Evolutionary conservation across 805 yeast genomes (phyloP).

Genomic region (Myxozyma mucilagina): DNA sequence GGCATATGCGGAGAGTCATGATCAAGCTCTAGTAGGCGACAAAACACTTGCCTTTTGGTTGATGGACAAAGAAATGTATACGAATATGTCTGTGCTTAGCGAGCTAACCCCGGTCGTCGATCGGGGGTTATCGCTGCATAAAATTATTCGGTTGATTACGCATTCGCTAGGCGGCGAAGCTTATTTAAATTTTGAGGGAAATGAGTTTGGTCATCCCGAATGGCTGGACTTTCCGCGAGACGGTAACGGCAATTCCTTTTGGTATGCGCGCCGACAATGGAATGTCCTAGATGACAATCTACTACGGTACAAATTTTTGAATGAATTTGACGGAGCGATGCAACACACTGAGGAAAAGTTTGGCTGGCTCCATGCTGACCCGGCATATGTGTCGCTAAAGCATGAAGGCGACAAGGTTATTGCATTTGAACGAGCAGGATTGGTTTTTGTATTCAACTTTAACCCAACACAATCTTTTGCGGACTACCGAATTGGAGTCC

Average conservation of each 20-base stretch:
- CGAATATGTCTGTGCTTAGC: slow-evolving; percentile 80
- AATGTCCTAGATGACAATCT: slow-evolving; percentile 78
- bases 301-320: slow-evolving; percentile 74
- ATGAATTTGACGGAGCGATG: slow-evolving; percentile 83
- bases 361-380: slow-evolving; percentile 70
- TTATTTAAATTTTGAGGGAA: slow-evolving; percentile 93
- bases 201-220: slow-evolving; percentile 98
- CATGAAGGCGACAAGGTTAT: slow-evolving; percentile 86
- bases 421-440: slow-evolving; percentile 84
- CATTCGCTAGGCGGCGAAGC: slow-evolving; percentile 97
- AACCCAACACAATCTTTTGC: slow-evolving; percentile 80
- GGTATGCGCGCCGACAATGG: slow-evolving; percentile 94
- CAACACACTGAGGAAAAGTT: slow-evolving; percentile 69
- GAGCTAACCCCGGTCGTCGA: slow-evolving; percentile 77
- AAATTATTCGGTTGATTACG: slow-evolving; percentile 83
- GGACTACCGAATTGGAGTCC: slow-evolving; percentile 90
- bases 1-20: slow-evolving; percentile 92
- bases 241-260: slow-evolving; percentile 85
- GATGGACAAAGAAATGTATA: slow-evolving; percentile 96
- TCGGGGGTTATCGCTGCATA: slow-evolving; percentile 88
- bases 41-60: slow-evolving; percentile 96
- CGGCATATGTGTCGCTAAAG: slow-evolving; percentile 83
- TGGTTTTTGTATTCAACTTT: slow-evolving; percentile 85
- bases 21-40: slow-evolving; percentile 97
- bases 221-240: slow-evolving; percentile 96